Percentiles rank a stretch among this genome's conserved stretches.
Evolutionary conservation across 2,329 filamentous ascomycete species (phyloP).

Genomic region (Alternaria rosae): DNA sequence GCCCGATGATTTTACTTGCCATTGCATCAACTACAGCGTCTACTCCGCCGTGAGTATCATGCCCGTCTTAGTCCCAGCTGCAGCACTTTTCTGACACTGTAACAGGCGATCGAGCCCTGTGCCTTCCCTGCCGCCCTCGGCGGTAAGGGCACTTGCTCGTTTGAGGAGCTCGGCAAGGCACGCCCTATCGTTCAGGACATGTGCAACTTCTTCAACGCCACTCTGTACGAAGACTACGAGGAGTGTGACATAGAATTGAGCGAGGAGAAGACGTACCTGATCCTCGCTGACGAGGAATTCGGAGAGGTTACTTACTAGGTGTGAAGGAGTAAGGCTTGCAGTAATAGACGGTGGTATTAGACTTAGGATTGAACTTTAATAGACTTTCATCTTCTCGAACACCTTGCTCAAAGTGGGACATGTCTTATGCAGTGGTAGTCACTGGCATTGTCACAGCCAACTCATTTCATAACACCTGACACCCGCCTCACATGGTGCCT

Average conservation of each 20-base stretch:
- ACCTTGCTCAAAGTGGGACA: background rate
- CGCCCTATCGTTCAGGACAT: conserved; percentile 30
- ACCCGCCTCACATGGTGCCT: background rate
- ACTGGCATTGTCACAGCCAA: background rate
- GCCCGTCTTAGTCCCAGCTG: background rate
- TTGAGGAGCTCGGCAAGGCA: conserved; percentile 18
- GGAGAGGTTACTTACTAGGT: conserved; percentile 4
- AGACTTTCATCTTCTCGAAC: background rate
- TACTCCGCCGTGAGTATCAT: conserved; percentile 27
- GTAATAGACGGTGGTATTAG: background rate
- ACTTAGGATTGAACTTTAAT: background rate
- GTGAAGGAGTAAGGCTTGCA: background rate
- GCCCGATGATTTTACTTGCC: conserved; percentile 31
- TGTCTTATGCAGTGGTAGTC: background rate
- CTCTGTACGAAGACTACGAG: conserved; percentile 27
- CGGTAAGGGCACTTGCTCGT: conserved; percentile 21
- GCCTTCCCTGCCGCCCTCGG: conserved; percentile 17
- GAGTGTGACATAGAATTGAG: conserved; percentile 23
- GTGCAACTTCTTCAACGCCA: conserved; percentile 38
- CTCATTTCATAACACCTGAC: background rate
- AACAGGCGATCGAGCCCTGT: conserved; percentile 29
- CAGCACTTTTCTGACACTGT: background rate
- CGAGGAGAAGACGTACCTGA: conserved; percentile 24
- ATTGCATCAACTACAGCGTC: conserved; percentile 28
- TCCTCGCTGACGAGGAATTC: conserved; percentile 17